phyloP scores from a whole-genome alignment of 2,329 filamentous ascomycete genomes.

The Lachnellula arida region DNA sequence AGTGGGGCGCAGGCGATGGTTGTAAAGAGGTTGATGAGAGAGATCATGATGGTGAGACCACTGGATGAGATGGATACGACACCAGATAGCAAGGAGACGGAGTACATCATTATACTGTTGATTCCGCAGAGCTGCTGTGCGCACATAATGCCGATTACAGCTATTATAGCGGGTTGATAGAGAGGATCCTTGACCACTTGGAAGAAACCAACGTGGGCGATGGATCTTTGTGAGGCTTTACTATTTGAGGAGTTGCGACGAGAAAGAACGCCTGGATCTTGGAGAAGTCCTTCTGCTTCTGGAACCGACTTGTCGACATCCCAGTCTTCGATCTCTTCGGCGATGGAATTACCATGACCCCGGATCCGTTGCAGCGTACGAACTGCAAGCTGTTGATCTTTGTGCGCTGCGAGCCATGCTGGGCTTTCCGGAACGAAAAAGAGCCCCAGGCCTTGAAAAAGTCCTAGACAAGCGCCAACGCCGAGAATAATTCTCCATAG shows the following conservation, averaged over 20 bases:
- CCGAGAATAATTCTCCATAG: slow-evolving; percentile 83
- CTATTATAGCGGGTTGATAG: slow-evolving; percentile 70
- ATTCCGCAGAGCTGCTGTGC: slow-evolving; percentile 91
- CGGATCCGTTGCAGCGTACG: slow-evolving; percentile 70
- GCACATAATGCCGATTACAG: slow-evolving; percentile 86
- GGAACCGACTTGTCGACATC: slow-evolving; percentile 34
- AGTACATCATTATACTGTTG: slow-evolving; percentile 99
- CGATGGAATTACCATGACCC: slow-evolving; percentile 62
- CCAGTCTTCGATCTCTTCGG: slow-evolving; percentile 66
- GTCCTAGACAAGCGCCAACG: slow-evolving; percentile 63
- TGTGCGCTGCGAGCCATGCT: slow-evolving; percentile 71
- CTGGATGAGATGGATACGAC: slow-evolving; percentile 78
- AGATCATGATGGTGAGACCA: slow-evolving; percentile 82
- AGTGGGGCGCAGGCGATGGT: slow-evolving; percentile 79
- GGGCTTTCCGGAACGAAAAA: slow-evolving; percentile 81
- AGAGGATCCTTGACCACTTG: slow-evolving; percentile 62
- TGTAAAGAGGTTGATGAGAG: slow-evolving; percentile 77
- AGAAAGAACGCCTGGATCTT: slow-evolving; percentile 15
- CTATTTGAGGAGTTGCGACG: slow-evolving; percentile 25
- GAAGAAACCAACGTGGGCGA: slow-evolving; percentile 52
- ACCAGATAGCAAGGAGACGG: slow-evolving; percentile 78
- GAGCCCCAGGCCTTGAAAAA: slow-evolving; percentile 65
- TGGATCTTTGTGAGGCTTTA: slow-evolving; percentile 25
- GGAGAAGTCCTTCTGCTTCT: slow-evolving; percentile 28
- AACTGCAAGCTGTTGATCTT: slow-evolving; percentile 57